Percentiles rank a stretch among this genome's conserved stretches.
Evolutionary conservation across 2,329 filamentous ascomycete genomes (phyloP).

Genomic region (Stachybotrys elegans): DNA sequence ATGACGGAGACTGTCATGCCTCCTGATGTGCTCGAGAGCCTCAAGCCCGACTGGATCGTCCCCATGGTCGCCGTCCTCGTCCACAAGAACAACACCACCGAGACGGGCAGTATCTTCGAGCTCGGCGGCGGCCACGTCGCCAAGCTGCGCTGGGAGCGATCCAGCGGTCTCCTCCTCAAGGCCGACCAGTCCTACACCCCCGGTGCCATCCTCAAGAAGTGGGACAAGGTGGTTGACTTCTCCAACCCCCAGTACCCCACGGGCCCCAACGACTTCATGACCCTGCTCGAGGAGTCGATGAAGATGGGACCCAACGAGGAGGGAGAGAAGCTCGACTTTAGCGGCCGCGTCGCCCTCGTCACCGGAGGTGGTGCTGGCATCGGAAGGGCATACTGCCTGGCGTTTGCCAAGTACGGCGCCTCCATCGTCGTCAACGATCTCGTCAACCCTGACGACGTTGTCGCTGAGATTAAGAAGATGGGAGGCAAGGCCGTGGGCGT

Average conservation of each 20-base stretch:
- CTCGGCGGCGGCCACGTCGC: conserved; percentile 87
- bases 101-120: conserved; percentile 90
- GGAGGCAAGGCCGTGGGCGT: conserved; percentile 89
- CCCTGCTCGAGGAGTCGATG: conserved; percentile 76
- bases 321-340: conserved; percentile 74
- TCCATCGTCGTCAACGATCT: conserved; percentile 93
- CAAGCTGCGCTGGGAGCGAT: conserved; percentile 93
- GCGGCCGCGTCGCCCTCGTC: conserved; percentile 77
- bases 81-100: conserved; percentile 75
- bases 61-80: conserved; percentile 85
- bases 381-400: conserved; percentile 82
- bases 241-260: conserved; percentile 73
- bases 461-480: conserved; percentile 83
- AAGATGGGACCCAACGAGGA: conserved; percentile 68
- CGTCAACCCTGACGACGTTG: conserved; percentile 84
- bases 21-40: conserved; percentile 77
- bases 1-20: conserved; percentile 97
- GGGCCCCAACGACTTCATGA: conserved; percentile 83
- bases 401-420: conserved; percentile 79
- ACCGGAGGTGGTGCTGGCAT: conserved; percentile 89
- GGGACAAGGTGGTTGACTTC: conserved; percentile 84
- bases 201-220: conserved; percentile 81
- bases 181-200: conserved; percentile 85
- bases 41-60: conserved; percentile 93
- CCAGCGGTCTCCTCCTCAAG: conserved; percentile 83